A percentile compares a stretch with the other conserved stretches of the same genome.
phyloP scores from a whole-genome alignment of 768 basidiomycete genomes.

The Suillus placidus region DNA sequence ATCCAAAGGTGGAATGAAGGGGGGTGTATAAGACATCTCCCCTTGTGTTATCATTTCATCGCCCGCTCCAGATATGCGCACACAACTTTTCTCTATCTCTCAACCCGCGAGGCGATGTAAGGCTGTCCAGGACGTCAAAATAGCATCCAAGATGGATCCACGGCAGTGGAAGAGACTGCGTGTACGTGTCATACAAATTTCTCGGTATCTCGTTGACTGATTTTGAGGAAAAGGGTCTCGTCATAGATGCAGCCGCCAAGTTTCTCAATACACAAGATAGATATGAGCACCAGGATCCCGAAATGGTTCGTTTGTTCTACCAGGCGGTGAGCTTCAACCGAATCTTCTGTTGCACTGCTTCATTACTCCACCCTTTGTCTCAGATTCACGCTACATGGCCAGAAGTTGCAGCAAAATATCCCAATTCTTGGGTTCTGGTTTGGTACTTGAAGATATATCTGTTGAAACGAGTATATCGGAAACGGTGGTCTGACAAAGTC shows the following conservation, averaged over 20 bases:
- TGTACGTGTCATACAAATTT: not conserved
- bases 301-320: constrained; percentile 4
- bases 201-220: not conserved
- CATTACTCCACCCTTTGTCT: not conserved
- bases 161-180: not conserved
- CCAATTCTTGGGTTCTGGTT: constrained; percentile 3
- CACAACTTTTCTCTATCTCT: not conserved
- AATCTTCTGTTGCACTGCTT: not conserved
- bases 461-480: constrained; percentile 1
- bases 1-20: not conserved
- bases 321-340: not conserved
- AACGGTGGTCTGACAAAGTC: not conserved
- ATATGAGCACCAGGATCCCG: constrained; percentile 1
- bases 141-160: constrained; percentile 1
- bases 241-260: not conserved
- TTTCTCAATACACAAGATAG: not conserved
- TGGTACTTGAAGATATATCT: constrained; percentile 6
- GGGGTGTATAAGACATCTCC: not conserved
- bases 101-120: not conserved
- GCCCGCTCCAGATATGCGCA: not conserved
- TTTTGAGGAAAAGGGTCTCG: not conserved
- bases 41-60: constrained; percentile 1
- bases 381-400: constrained; percentile 1
- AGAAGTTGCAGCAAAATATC: not conserved
- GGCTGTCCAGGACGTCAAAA: not conserved